Evolutionary conservation across 106 monocot genomes (phyloP), one percentile per base, ranked within the genome.

Genomic region (Platanthera guangdongensis): DNA sequence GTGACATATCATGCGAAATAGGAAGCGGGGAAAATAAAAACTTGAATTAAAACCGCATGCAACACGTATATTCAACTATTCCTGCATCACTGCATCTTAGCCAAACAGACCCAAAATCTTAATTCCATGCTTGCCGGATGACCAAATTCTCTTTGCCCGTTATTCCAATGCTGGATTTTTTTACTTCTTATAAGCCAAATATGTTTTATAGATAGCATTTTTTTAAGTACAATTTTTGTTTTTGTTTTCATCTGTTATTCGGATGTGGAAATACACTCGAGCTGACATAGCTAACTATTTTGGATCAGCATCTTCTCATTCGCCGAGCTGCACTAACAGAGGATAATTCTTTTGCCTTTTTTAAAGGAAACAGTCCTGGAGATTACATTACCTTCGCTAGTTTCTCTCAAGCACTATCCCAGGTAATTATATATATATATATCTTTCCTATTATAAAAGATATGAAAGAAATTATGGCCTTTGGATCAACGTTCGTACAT

Each of bases 271-370:
- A 60, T 51, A 49, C 50, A 3, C 39, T 39, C 39, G 3, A 39
- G 39, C 19, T 51, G 18, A 4, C 2, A 30, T 12, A 71, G 3
- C 18, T 79, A 6, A 57, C 25, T 74, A 14, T 74, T 9, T 82
- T 74, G 5, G 52, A 71, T 77, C 85, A 95, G 95, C 81, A 90
- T 82, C 57, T 85, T 63, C 82, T 95, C 39, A 39, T 39, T 8
- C 57, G 71, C 21, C 75, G 75, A 65, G 88, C 92, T 46, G 83
- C 90, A 53, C 82, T 90, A 47, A 75, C 86, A n/a, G 92, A 95
- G 80, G 82, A 88, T 8, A 82, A 85, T 82, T 88, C 95, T 78
- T 95, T 90, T 87, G 92, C 84, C 5, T 87, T 95, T 47, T 86
- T 95, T 48, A 95, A 88, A 84, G 92, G 52, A 52, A 92, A 90